Evolutionary conservation across 2,329 filamentous ascomycete genomes (phyloP).

Genomic region (Colletotrichum agaves): DNA sequence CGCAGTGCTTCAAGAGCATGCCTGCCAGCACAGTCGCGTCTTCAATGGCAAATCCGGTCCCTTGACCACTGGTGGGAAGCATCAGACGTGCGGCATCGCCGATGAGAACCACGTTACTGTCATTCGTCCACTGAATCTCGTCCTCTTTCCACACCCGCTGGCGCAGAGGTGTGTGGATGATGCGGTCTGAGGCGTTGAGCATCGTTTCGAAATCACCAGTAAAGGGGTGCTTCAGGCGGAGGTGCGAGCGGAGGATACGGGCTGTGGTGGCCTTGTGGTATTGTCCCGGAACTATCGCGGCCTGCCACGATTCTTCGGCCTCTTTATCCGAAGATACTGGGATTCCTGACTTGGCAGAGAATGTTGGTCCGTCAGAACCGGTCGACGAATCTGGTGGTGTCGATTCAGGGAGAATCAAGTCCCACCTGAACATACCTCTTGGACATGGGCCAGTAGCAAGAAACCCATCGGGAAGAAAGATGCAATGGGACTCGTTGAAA

Average conservation of each 20-base stretch:
- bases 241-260: constrained; percentile 15
- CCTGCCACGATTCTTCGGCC: constrained; percentile 2
- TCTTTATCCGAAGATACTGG: not conserved
- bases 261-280: constrained; percentile 22
- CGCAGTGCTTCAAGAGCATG: constrained; percentile 33
- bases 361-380: not conserved
- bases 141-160: constrained; percentile 42
- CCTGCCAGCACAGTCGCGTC: constrained; percentile 41
- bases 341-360: not conserved
- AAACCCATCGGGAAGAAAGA: constrained; percentile 38
- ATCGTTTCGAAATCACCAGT: constrained; percentile 39
- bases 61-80: constrained; percentile 43
- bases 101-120: constrained; percentile 37
- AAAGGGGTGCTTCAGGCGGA: constrained; percentile 39
- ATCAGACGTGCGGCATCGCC: constrained; percentile 42
- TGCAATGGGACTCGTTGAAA: constrained; percentile 38
- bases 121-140: constrained; percentile 40
- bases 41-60: constrained; percentile 43
- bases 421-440: constrained; percentile 41
- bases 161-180: constrained; percentile 41
- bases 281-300: constrained; percentile 13
- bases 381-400: constrained; percentile 8
- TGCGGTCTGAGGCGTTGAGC: constrained; percentile 40
- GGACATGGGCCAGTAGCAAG: constrained; percentile 39
- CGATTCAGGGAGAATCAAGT: constrained; percentile 41